Evolutionary conservation across 2,329 filamentous ascomycete species (phyloP).

Genomic region (Fusarium sp.): DNA sequence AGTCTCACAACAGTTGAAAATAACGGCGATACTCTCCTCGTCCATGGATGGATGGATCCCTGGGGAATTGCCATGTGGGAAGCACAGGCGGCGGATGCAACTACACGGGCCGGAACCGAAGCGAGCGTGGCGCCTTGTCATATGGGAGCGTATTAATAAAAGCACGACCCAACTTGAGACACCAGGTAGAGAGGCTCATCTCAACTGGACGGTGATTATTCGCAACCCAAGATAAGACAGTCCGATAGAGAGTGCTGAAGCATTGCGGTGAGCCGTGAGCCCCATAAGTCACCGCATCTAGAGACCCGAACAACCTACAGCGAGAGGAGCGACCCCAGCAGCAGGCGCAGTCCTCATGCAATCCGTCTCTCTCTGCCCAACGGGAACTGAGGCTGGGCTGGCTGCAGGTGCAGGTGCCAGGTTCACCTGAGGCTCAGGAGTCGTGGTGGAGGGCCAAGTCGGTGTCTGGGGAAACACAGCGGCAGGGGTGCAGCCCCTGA

Average conservation of each 20-base stretch:
- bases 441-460: slow-evolving; percentile 9
- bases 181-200: not conserved
- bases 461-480: slow-evolving; percentile 33
- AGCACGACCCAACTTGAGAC: slow-evolving; percentile 7
- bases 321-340: not conserved
- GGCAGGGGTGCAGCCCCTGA: slow-evolving; percentile 27
- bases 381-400: not conserved
- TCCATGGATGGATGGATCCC: slow-evolving; percentile 14
- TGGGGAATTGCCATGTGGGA: slow-evolving; percentile 40
- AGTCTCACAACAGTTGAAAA: not conserved
- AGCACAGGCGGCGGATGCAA: slow-evolving; percentile 28
- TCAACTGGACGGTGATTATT: not conserved
- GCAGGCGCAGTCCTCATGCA: not conserved
- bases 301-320: not conserved
- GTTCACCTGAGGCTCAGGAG: slow-evolving; percentile 42
- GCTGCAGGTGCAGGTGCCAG: slow-evolving; percentile 31
- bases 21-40: not conserved
- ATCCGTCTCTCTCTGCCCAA: not conserved
- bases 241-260: not conserved
- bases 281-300: not conserved
- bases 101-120: slow-evolving; percentile 17
- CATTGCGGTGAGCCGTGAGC: not conserved
- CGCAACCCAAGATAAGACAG: not conserved
- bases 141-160: slow-evolving; percentile 15
- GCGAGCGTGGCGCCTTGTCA: slow-evolving; percentile 13